Base-by-base conservation (phyloP, 208 protist genomes). In the Angomonas ambiguus region DNA sequence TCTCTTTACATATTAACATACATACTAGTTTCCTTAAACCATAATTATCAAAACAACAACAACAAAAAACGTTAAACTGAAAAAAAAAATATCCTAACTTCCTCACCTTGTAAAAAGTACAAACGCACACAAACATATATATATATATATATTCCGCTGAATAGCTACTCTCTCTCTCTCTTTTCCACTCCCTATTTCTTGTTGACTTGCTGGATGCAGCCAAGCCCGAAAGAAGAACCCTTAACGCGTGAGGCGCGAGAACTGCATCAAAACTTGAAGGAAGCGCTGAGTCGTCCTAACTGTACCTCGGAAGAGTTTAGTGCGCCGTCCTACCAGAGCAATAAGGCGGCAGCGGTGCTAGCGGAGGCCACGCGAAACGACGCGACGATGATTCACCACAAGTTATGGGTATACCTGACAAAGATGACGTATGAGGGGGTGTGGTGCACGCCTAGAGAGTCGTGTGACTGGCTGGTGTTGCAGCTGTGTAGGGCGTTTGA, bases 361-460 rank as follows among this genome's bases (percentile, higher is more conserved):
- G 32, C 34, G 31, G 56, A 62, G 31, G 56, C 56, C 11, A 62
- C 56, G 2, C 34, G 45, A 33, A 62, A 62, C 18, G 56, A 62
- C 30, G 3, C 18, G 2, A 62, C 30, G 8, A 5, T 33, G 1
- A 35, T 42, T n/a, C 56, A 25, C 5, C 13, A 31, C 6, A 59
- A 59, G 53, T 31, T 59, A 31, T 20, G 28, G 2, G 53, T n/a
- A 30, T 59, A 59, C 53, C 2, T 59, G 4, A 2, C 20, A 30
- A 5, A 59, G 22, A n/a, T 59, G 6, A n/a, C 6, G 18, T 11
- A 22, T 56, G n/a, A 22, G n/a, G 25, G 25, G 30, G 32, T 10
- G 11, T 71, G 76, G 32, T 82, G 78, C 73, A 80, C 71, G 3
- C 24, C 62, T 31, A 18, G 51, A 1, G 77, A 82, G 63, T 67